Percentiles rank a stretch among this genome's conserved stretches.
Conservation (phyloP, 2,329 filamentous ascomycete species). For the Colletotrichum euphorbiae region DNA sequence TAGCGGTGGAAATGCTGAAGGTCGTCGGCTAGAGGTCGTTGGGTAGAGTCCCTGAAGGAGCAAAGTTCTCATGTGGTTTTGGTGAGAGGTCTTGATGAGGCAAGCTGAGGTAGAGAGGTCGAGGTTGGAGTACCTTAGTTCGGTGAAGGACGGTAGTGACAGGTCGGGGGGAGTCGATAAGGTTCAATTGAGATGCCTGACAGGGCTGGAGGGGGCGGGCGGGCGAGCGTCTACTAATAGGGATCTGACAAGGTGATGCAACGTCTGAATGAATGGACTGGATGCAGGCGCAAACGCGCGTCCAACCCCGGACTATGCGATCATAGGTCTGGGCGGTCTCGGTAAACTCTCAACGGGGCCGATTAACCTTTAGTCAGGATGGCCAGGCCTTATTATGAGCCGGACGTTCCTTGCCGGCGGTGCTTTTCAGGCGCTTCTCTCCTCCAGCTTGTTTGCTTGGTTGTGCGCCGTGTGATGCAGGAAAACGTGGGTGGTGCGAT, state of each 20-base stretch:
- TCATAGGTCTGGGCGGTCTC: slow-evolving; percentile 36
- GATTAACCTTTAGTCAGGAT: neutral
- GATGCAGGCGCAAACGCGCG: slow-evolving; percentile 37
- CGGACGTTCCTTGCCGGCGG: slow-evolving; percentile 8
- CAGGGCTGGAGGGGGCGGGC: slow-evolving; percentile 27
- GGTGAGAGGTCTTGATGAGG: neutral
- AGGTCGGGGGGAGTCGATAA: neutral
- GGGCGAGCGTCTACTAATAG: slow-evolving; percentile 26
- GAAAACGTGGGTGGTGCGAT: slow-evolving; percentile 27
- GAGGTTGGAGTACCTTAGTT: neutral
- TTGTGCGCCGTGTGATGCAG: slow-evolving; percentile 16
- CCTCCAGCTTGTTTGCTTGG: neutral
- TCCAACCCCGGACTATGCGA: slow-evolving; percentile 28
- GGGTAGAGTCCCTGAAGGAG: no score
- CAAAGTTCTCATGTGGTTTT: no score
- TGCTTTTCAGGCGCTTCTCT: neutral
- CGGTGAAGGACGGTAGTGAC: slow-evolving; percentile 24
- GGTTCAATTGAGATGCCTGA: slow-evolving; percentile 15
- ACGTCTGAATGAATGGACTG: slow-evolving; percentile 2
- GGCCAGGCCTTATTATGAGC: slow-evolving; percentile 16
- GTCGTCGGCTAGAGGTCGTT: no score
- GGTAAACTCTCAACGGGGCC: slow-evolving; percentile 1
- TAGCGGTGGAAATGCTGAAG: neutral
- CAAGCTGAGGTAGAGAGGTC: neutral
- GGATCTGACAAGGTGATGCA: neutral